Conservation (phyloP, 768 basidiomycete species). For the Ramaria sp. region DNA sequence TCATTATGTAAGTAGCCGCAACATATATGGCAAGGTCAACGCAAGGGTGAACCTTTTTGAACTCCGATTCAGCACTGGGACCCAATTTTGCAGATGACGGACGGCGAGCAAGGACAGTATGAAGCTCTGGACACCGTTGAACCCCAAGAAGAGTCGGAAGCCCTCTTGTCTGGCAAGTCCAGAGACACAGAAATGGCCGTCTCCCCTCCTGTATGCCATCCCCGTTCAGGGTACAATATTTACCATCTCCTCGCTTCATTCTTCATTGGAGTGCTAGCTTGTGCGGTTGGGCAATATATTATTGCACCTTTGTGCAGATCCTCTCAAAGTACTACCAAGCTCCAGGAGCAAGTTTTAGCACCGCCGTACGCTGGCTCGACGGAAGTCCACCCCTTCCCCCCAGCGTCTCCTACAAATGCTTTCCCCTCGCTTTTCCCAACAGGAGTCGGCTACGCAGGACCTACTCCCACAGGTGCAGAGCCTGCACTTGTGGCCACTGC, state of each 20-base stretch:
- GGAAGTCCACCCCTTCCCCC: conserved; percentile 58
- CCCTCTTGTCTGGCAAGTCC: neutral
- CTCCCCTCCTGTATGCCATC: neutral
- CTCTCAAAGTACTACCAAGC: neutral
- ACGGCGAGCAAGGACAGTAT: conserved; percentile 3
- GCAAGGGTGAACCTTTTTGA: too few species aligned
- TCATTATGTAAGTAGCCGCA: too few species aligned
- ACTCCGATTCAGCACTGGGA: neutral
- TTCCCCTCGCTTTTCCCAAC: conserved; percentile 68
- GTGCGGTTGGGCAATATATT: conserved; percentile 1
- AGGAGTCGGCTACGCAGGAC: conserved; percentile 65
- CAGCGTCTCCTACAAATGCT: conserved; percentile 60
- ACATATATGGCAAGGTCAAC: too few species aligned
- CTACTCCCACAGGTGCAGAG: conserved; percentile 43
- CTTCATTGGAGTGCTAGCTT: neutral
- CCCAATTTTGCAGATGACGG: neutral
- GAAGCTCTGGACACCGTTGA: neutral
- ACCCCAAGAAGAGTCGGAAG: conserved; percentile 1
- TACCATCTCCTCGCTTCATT: conserved; percentile 1
- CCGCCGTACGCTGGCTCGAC: conserved; percentile 67
- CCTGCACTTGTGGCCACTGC: conserved; percentile 16
- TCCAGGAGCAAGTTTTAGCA: conserved; percentile 24
- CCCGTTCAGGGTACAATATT: neutral
- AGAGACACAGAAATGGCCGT: neutral
- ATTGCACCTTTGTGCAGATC: neutral